A percentile compares a stretch with the other conserved stretches of the same genome.
These are phyloP conservation scores for Capsicum pubescens DNA, from an alignment of 257 asterid genomes.

Conservation along the genomic window DNA sequence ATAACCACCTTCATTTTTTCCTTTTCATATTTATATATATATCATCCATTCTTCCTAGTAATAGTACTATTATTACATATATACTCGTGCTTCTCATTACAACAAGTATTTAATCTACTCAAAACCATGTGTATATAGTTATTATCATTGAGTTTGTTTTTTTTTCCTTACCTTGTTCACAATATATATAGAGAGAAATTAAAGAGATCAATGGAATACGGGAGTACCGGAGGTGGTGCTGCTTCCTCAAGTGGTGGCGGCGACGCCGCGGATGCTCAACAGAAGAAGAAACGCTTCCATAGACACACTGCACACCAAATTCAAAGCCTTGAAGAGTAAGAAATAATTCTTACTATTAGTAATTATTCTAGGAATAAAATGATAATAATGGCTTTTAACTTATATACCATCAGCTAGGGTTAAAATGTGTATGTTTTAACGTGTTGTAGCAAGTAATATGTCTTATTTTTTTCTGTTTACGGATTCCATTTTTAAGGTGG, in stretches of 20 bases:
- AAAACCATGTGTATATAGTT: neutral
- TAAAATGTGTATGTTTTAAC: neutral
- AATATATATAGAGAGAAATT: neutral
- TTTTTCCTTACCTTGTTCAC: neutral
- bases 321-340: constrained; percentile 85
- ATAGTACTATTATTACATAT: neutral
- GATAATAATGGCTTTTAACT: neutral
- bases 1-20: constrained; percentile 22
- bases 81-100: neutral
- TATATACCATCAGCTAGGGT: neutral
- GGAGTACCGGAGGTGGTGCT: constrained; percentile 55
- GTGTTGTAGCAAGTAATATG: neutral
- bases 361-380: neutral
- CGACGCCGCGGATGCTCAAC: constrained; percentile 58
- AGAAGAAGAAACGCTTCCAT: constrained; percentile 77
- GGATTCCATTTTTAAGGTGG: neutral
- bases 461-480: neutral
- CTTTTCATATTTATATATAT: neutral
- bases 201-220: constrained; percentile 63
- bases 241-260: constrained; percentile 47
- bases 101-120: neutral
- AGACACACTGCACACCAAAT: constrained; percentile 96
- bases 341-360: neutral
- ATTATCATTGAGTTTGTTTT: neutral
- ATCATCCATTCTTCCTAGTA: neutral